Evolutionary conservation across 345 rosid species (phyloP), one percentile per base, ranked within the genome.

Genomic region (Carallia pectinifolia): DNA sequence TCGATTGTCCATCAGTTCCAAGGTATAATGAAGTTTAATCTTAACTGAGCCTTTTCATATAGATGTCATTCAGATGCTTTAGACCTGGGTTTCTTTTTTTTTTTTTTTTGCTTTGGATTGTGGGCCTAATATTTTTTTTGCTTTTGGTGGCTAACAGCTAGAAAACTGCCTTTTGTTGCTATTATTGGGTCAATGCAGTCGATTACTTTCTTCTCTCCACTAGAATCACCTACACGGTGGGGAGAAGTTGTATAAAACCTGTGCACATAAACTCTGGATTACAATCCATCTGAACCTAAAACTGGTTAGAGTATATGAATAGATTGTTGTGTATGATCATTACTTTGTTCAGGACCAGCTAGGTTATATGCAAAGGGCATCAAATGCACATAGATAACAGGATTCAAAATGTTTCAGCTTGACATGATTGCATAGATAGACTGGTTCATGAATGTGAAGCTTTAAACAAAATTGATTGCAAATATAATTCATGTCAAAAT

Each of bases 1-100:
- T 73, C 87, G 92, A 56, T 77, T 94, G 79, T 94, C 96, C 56
- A 67, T 94, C 61, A 71, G 88, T 71, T 86, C 98, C 56, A 89
- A 91, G 98, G 98, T 94, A 79, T 29, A 48, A 36, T 2, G 36
- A 59, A 33, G 36, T 30, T 64, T 34, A 33, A 37, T 62, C 55
- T 61, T 19, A 19, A 44, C 23, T 61, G 17, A 40, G 6, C 33
- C 53, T 54, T 36, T 39, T 54, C 53, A 6, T 23, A 9, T 4
- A 15, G 23, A 58, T 16, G 39, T 37, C 50, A 10, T 71, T 29
- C 15, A 8, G 13, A 53, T 53, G 6, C 17, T 55, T 39, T 38
- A 9, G 30, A 18, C 53, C 17, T 37, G 6, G 29, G 23, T 23
- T 16, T n/a, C 5, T 37, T 54, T 44, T 29, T 17, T 31, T 62